Base-by-base conservation (phyloP, 148 eudicot species). In the Gaultheria prostrata region DNA sequence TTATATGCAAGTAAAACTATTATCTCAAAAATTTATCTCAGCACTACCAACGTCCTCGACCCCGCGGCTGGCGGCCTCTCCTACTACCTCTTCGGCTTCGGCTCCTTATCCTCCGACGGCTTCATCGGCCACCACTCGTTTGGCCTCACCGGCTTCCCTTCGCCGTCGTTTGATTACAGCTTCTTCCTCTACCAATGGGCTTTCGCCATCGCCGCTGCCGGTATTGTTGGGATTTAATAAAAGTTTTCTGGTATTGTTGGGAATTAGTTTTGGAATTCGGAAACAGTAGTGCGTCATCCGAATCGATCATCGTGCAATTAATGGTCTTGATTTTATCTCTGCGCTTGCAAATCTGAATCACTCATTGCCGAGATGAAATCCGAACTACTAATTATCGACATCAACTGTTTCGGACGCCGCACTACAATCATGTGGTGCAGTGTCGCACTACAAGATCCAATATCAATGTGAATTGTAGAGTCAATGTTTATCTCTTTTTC, bases 11-110 rank as follows among this genome's bases (percentile, higher is more conserved):
- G n/a, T n/a, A n/a, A n/a, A n/a, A n/a, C n/a, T n/a, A n/a, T n/a
- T n/a, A n/a, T n/a, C n/a, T n/a, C n/a, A n/a, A n/a, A n/a, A n/a
- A n/a, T n/a, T n/a, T n/a, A n/a, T n/a, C n/a, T n/a, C n/a, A n/a
- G n/a, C n/a, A n/a, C n/a, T n/a, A 90, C 92, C 65, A 90, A 90
- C 87, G 91, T 90, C 51, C 89, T 90, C 10, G 92, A 90, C 75
- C 89, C 92, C 0, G 92, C 92, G 3, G 92, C 92, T 9, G 92
- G 92, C 0, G 88, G 88, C 8, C 84, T 90, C 74, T 90, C 91
- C 0, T 90, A 90, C 86, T 90, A 90, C 83, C 84, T 90, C 6
- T 90, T 90, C 46, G 92, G 92, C 35, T 90, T 82, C 76, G 92
- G 90, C 74, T 83, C 92, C 17, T 89, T 87, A 1, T 87, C 91